Evolutionary conservation across 1,284 basidiomycete genomes (phyloP).

Genomic region (Melampsora abietis-canadensis): DNA sequence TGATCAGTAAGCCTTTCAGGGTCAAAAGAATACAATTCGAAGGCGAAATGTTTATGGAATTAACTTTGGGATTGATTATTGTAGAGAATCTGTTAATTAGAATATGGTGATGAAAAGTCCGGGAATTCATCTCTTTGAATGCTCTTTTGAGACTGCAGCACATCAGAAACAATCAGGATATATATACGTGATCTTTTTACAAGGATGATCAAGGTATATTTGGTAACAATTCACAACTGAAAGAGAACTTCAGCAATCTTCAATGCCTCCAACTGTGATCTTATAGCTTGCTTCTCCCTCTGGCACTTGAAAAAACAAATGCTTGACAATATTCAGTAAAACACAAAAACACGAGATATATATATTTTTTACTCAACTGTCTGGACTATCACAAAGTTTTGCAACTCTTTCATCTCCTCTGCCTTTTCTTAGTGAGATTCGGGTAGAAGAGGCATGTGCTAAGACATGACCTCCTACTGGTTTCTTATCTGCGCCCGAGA

Average conservation of each 20-base stretch:
- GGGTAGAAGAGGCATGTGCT: conserved; percentile 78
- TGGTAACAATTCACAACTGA: too few species aligned
- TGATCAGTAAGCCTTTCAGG: too few species aligned
- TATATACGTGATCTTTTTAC: too few species aligned
- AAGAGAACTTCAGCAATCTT: conserved; percentile 35
- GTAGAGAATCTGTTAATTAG: too few species aligned
- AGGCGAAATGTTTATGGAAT: too few species aligned
- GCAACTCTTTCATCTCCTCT: conserved; percentile 90
- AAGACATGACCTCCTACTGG: conserved; percentile 69
- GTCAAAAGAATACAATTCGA: too few species aligned
- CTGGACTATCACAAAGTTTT: conserved; percentile 89
- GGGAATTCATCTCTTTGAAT: too few species aligned
- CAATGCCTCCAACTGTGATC: conserved; percentile 45
- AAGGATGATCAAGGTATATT: too few species aligned
- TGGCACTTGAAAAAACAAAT: conserved; percentile 16
- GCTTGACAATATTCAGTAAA: conserved; percentile 14
- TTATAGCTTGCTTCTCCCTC: conserved; percentile 46
- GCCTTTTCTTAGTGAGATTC: conserved; percentile 82
- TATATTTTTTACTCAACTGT: conserved; percentile 60
- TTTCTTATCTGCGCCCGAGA: conserved; percentile 67
- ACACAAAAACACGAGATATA: neutral
- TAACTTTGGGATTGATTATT: too few species aligned
- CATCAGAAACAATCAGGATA: too few species aligned
- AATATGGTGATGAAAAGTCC: too few species aligned
- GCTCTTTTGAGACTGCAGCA: too few species aligned